Base-by-base conservation (phyloP, 345 rosid species). In the Moricandia arvensis region DNA sequence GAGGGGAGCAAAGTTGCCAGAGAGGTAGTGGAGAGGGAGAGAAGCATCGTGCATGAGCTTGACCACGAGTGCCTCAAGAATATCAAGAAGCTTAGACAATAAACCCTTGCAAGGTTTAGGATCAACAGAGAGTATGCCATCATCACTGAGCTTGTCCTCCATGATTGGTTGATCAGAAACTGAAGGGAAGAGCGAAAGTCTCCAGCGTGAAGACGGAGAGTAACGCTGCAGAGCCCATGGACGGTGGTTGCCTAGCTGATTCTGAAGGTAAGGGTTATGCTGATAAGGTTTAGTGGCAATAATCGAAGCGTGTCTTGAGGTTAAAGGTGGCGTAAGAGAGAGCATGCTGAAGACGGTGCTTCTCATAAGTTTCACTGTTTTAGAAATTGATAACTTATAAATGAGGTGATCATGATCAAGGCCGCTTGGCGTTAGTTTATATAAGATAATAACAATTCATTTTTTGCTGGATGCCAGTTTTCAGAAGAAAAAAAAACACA, bases 1-100 rank as follows among this genome's bases (percentile, higher is more conserved):
- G 72, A 84, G 75, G 5, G 97, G 97, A 73, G 90, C 96, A 57
- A 94, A 94, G 72, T 90, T 94, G 9, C 97, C 97, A 47, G 90
- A 80, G 76, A 94, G 95, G 73, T 86, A 94, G 67, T 87, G 92
- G 12, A 55, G 96, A 76, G 95, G 91, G 66, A 26, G 81, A 21
- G 96, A 86, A 27, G 90, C 74, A 82, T 94, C 90, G 75, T 83
- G 78, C 89, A 86, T 81, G 35, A 87, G 74, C 76, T 91, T 90
- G 31, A 94, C 98, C 5, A 90, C 68, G 66, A 94, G 54, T 77
- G 80, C 83, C 86, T 95, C 99, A 1, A 91, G 8, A 71, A 75
- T 79, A 78, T 95, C 97, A 13, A 95, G 45, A 8, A 88, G 63
- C 74, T 74, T 89, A 13, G 99, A 81, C 66, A 86, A 65, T 11